Conservation (phyloP, 169 alveolate genomes). For the Eimeria tenella region DNA sequence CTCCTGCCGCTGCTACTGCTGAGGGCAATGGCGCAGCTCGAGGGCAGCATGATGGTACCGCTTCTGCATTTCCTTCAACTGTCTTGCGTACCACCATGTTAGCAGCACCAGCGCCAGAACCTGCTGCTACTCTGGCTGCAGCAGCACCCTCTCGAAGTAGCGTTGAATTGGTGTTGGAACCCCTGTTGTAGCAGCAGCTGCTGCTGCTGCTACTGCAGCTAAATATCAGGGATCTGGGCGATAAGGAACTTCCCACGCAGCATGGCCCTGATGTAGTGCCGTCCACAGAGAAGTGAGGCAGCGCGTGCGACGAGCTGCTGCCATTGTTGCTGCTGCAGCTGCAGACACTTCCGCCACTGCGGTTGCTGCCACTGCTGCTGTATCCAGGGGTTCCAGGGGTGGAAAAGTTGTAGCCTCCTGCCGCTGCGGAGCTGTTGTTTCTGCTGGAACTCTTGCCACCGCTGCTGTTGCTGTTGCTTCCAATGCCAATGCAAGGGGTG, state of each 20-base stretch:
- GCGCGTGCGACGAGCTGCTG: background rate
- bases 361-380: conserved; percentile 19
- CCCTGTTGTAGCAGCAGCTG: background rate
- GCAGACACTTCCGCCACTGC: background rate
- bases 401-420: background rate
- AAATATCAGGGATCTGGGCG: background rate
- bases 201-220: background rate
- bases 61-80: too few species aligned
- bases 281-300: background rate
- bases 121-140: background rate
- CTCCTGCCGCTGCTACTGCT: too few species aligned
- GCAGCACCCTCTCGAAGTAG: background rate
- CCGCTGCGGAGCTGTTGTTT: background rate
- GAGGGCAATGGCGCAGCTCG: too few species aligned
- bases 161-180: background rate
- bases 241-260: background rate
- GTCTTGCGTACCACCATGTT: too few species aligned
- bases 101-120: too few species aligned
- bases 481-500: background rate
- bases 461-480: conserved; percentile 33
- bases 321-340: background rate
- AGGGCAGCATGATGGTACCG: too few species aligned
- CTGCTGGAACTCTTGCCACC: background rate
- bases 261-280: background rate
- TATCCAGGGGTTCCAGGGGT: background rate